These are phyloP conservation scores for Colletotrichum zoysiae DNA, from an alignment of 2,329 filamentous ascomycete genomes.

Conservation along the genomic window DNA sequence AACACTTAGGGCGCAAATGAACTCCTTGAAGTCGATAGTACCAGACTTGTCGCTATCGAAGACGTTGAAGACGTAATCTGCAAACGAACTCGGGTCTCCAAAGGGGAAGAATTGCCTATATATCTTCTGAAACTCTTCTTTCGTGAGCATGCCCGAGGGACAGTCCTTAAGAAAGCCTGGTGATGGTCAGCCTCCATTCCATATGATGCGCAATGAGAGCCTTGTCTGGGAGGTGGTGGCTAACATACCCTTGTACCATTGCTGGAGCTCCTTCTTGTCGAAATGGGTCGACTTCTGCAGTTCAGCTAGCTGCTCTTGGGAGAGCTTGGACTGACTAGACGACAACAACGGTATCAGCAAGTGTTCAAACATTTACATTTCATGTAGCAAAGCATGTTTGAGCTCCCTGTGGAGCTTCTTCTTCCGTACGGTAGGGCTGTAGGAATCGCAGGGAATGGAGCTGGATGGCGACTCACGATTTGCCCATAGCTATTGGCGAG, in stretches of 20 bases:
- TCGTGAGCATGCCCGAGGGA: conserved; percentile 94
- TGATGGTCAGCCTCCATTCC: conserved; percentile 6
- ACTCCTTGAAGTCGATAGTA: conserved; percentile 99
- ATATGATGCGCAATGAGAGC: conserved; percentile 1
- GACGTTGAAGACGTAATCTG: conserved; percentile 99
- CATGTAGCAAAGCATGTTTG: not conserved
- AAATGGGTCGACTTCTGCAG: conserved; percentile 98
- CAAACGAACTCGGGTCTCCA: conserved; percentile 95
- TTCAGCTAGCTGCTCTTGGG: conserved; percentile 93
- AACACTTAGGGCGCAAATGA: conserved; percentile 97
- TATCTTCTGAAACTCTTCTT: conserved; percentile 99
- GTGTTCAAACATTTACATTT: not conserved
- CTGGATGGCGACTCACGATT: conserved; percentile 55
- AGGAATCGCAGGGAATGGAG: not conserved
- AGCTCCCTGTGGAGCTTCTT: not conserved
- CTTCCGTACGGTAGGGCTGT: not conserved
- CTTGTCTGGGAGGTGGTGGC: not conserved
- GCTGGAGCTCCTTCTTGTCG: conserved; percentile 99
- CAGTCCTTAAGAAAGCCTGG: conserved; percentile 98
- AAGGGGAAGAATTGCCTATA: conserved; percentile 99
- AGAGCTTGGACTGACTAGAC: conserved; percentile 94
- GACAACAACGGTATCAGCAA: conserved; percentile 44
- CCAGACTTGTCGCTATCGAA: conserved; percentile 98
- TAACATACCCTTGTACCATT: conserved; percentile 97
- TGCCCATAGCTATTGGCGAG: conserved; percentile 54